Percentiles rank a stretch among this genome's conserved stretches.
Conservation (phyloP, 768 basidiomycete genomes). For the Tricholoma sp. region DNA sequence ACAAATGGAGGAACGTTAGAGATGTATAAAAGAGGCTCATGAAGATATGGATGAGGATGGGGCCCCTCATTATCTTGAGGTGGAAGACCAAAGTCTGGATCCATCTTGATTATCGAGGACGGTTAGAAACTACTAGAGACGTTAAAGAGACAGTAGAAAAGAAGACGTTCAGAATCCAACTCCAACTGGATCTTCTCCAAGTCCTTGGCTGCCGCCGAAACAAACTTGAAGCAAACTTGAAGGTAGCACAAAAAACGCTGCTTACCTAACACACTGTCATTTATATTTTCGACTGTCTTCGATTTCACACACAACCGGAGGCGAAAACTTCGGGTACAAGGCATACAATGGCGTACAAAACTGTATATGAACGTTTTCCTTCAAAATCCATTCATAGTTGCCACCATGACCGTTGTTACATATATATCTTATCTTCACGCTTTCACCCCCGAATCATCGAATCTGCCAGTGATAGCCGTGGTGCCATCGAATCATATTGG, state of each 20-base stretch:
- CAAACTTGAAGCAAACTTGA: constrained; percentile 10
- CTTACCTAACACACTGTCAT: constrained; percentile 13
- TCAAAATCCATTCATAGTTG: too few relatives aligned
- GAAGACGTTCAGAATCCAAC: constrained; percentile 8
- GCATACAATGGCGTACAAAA: neutral
- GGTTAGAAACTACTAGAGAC: constrained; percentile 10
- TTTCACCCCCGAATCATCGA: neutral
- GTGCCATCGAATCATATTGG: neutral
- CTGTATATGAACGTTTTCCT: too few relatives aligned
- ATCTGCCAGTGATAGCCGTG: neutral
- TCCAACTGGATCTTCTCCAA: constrained; percentile 7
- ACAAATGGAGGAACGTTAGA: constrained; percentile 71
- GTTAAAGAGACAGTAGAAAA: constrained; percentile 12
- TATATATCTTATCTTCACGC: too few relatives aligned
- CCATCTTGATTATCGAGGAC: constrained; percentile 35
- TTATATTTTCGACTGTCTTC: neutral
- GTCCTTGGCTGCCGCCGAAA: constrained; percentile 20
- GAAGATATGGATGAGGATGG: constrained; percentile 76
- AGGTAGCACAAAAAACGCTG: constrained; percentile 9
- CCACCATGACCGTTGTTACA: too few relatives aligned
- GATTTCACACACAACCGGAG: neutral
- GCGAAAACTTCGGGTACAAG: neutral
- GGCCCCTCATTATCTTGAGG: constrained; percentile 31
- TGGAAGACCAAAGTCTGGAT: constrained; percentile 34
- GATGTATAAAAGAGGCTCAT: constrained; percentile 79